Percentiles rank a stretch among this genome's conserved stretches.
Evolutionary conservation across 1,284 basidiomycete species (phyloP).

Genomic region (Agroathelia rolfsii): DNA sequence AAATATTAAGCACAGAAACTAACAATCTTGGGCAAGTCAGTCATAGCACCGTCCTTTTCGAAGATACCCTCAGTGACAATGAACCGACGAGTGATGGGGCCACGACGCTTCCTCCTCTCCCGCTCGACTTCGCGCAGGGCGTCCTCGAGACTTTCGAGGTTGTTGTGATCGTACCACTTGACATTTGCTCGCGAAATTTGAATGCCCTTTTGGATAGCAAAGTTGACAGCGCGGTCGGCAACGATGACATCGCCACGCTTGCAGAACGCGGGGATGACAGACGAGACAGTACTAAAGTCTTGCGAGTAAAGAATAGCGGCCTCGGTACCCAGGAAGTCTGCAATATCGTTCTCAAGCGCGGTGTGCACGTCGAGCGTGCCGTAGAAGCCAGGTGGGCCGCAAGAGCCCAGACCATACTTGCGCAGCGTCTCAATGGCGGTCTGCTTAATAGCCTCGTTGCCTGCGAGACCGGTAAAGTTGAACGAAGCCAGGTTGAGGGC

Average conservation of each 20-base stretch:
- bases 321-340: slow-evolving; percentile 86
- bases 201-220: slow-evolving; percentile 95
- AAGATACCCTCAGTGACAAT: slow-evolving; percentile 98
- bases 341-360: slow-evolving; percentile 81
- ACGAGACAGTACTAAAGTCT: slow-evolving; percentile 85
- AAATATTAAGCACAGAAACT: slow-evolving; percentile 21
- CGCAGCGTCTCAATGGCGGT: slow-evolving; percentile 81
- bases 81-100: slow-evolving; percentile 82
- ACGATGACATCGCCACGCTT: slow-evolving; percentile 98
- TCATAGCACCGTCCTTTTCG: slow-evolving; percentile 88
- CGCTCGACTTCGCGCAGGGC: slow-evolving; percentile 79
- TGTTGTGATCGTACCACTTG: slow-evolving; percentile 95
- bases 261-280: slow-evolving; percentile 94
- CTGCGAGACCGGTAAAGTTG: slow-evolving; percentile 89
- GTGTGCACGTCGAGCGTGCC: slow-evolving; percentile 94
- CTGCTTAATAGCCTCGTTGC: slow-evolving; percentile 82
- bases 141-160: slow-evolving; percentile 83
- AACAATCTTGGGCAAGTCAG: slow-evolving; percentile 85
- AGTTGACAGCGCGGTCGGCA: slow-evolving; percentile 91
- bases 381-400: slow-evolving; percentile 97
- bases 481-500: slow-evolving; percentile 85
- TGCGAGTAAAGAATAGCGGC: slow-evolving; percentile 91
- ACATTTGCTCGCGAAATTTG: slow-evolving; percentile 91
- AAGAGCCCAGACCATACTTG: slow-evolving; percentile 91
- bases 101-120: slow-evolving; percentile 77